Evolutionary conservation across 1,284 basidiomycete genomes (phyloP).

Genomic region (Psilocybe mexicana): DNA sequence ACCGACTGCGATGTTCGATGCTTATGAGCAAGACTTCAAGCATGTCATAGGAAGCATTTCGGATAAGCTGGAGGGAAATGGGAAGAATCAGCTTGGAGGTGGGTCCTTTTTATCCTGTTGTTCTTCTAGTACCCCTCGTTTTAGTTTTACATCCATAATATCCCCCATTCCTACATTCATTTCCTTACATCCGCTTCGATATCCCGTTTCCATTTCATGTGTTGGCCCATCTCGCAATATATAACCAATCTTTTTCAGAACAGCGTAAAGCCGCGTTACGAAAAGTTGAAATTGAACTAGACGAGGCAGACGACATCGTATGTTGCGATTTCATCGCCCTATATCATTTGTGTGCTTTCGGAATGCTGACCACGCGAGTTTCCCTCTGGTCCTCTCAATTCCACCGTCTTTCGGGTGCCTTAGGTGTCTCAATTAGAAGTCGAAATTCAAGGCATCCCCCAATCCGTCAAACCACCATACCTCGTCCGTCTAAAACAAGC

Average conservation of each 20-base stretch:
- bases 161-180: background rate
- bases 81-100: constrained; percentile 59
- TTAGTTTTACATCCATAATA: background rate
- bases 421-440: constrained; percentile 95
- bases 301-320: constrained; percentile 95
- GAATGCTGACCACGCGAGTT: background rate
- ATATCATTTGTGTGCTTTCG: background rate
- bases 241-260: constrained; percentile 48
- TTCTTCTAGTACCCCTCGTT: background rate
- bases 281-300: constrained; percentile 86
- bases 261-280: constrained; percentile 82
- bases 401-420: too few species aligned
- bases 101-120: constrained; percentile 16
- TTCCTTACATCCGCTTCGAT: background rate
- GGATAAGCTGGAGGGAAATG: constrained; percentile 66
- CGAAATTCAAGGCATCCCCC: constrained; percentile 90
- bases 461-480: constrained; percentile 75
- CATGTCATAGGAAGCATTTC: constrained; percentile 60
- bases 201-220: background rate
- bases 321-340: constrained; percentile 25
- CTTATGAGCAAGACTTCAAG: constrained; percentile 73
- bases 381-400: too few species aligned
- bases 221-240: background rate
- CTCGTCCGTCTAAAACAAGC: constrained; percentile 64
- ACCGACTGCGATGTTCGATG: constrained; percentile 67